These are phyloP conservation scores for Leishmania amazonensis DNA, from an alignment of 208 protist genomes.

Conservation along the genomic window DNA sequence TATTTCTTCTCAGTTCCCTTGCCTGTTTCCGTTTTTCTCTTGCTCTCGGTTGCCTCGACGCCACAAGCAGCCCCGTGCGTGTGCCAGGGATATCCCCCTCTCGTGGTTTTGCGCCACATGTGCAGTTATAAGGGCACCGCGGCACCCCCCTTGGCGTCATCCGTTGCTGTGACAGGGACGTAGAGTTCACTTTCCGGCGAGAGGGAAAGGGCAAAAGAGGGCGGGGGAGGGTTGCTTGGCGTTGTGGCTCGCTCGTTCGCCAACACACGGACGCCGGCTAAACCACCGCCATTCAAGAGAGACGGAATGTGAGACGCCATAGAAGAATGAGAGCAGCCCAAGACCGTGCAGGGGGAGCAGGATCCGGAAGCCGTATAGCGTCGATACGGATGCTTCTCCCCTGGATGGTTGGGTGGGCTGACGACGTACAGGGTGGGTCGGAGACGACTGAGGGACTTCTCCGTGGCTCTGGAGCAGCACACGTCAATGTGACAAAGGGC, in stretches of 20 bases:
- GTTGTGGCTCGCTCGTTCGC: background rate
- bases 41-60: background rate
- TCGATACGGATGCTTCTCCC: background rate
- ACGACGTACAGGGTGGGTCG: background rate
- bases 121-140: background rate
- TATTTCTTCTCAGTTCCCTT: background rate
- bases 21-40: background rate
- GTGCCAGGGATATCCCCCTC: background rate
- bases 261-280: background rate
- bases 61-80: background rate
- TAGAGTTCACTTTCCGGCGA: background rate
- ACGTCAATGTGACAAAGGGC: background rate
- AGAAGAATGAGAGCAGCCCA: background rate
- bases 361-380: background rate
- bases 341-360: background rate
- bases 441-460: background rate
- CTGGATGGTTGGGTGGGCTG: background rate
- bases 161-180: background rate
- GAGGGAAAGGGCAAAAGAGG: background rate
- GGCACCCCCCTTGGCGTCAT: background rate
- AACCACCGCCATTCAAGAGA: background rate
- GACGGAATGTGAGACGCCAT: background rate
- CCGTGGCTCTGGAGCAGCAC: background rate
- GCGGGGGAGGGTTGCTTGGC: background rate
- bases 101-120: background rate